Evolutionary conservation across 2,329 filamentous ascomycete genomes (phyloP), one percentile per base, ranked within the genome.

Genomic region (Graphium sp.): DNA sequence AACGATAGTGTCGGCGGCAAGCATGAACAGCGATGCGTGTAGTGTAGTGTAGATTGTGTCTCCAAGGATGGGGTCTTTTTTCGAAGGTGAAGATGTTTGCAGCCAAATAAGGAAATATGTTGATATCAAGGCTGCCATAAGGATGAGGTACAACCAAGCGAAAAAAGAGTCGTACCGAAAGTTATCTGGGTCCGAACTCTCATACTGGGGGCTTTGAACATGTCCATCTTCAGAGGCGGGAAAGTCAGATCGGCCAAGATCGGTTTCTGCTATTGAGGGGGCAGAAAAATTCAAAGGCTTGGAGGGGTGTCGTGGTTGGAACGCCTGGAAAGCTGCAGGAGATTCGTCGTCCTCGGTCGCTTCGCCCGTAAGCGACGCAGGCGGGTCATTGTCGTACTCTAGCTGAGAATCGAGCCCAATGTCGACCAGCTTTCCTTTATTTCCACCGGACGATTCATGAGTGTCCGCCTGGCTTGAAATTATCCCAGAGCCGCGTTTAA

Each of bases 1-100:
- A n/a, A 94, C 75, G 12, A 95, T 50, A 1, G 89, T 95, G 52
- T 95, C 91, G 29, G 89, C 72, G 2, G 82, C 80, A 23, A 98
- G 71, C 38, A 95, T 75, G 44, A 89, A 76, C 43, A 91, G 89
- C 1, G 85, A 94, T 28, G 74, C 73, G 40, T 80, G 76, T 20
- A 98, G 56, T 5, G 82, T 84, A 10, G 79, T 83, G 50, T 98
- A 98, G 33, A 98, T 83, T 2, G 87, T 94, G 49, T 98, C 89
- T 10, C 85, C 87, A n/a, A n/a, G n/a, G 32, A 91, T 67, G 1
- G 77, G 76, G 34, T 66, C 66, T 44, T 79, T 79, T 31, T 62
- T 62, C 15, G 35, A 33, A 30, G 79, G 76, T 1, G 74, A 58
- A 12, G 79, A 72, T 2, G 87, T 95, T 46, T 95, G 83, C 22